phyloP scores from a whole-genome alignment of 441 rosid genomes.

The Erodium chrysanthum region DNA sequence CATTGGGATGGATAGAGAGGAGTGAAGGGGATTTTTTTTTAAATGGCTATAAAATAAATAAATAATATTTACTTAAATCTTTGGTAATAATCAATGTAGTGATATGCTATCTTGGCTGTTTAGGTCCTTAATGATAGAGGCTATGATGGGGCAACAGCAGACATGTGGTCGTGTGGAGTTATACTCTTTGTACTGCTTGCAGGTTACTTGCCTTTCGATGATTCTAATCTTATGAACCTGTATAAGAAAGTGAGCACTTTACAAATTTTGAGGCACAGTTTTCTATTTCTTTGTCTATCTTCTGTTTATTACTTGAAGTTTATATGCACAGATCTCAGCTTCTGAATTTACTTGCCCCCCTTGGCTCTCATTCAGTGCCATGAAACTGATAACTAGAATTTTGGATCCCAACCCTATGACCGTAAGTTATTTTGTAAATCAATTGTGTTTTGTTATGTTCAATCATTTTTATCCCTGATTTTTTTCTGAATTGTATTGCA shows the following conservation, averaged over 20 bases:
- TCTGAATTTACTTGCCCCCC: conserved; percentile 87
- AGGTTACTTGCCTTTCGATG: conserved; percentile 97
- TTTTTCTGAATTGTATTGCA: conserved; percentile 27
- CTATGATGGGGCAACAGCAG: conserved; percentile 91
- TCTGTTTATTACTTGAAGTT: conserved; percentile 16
- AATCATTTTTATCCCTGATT: too few relatives aligned
- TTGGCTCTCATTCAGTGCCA: conserved; percentile 76
- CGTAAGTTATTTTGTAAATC: conserved; percentile 49
- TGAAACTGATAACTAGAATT: conserved; percentile 68
- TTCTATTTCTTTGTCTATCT: conserved; percentile 12
- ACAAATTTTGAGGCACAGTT: conserved; percentile 12
- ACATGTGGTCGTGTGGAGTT: conserved; percentile 96
- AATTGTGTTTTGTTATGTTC: too few relatives aligned
- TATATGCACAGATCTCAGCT: conserved; percentile 53
- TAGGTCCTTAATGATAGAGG: conserved; percentile 95
- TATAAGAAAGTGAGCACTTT: conserved; percentile 75
- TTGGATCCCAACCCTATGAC: conserved; percentile 90
- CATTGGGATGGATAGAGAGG: too few relatives aligned
- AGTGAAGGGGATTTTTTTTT: too few relatives aligned
- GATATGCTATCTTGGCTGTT: conserved; percentile 16
- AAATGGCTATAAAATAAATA: too few relatives aligned
- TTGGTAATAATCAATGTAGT: too few relatives aligned
- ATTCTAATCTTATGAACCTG: conserved; percentile 79
- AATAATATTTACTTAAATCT: too few relatives aligned
- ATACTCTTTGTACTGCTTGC: conserved; percentile 94